Base-by-base conservation (phyloP, 2,329 filamentous ascomycete species). In the Massarina eburnea region DNA sequence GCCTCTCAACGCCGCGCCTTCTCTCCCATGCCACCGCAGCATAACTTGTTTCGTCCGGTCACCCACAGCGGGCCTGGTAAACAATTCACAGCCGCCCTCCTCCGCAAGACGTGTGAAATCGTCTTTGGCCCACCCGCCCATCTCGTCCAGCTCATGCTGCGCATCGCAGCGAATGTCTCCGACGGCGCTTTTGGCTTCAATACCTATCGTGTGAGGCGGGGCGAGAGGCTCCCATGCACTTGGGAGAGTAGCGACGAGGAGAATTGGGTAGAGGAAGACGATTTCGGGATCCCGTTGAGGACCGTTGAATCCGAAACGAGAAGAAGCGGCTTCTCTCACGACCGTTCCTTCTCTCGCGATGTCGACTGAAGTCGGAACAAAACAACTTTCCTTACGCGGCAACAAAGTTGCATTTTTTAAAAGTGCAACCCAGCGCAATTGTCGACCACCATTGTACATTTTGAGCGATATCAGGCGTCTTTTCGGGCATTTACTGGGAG, bases 101-200 rank as follows among this genome's bases (percentile, higher is more conserved):
- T 95, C 20, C 81, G 85, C 45, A 91, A 89, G 70, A 91, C 90
- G 0, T 84, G 82, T 52, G 84, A 88, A 41, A 79, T 94, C 22
- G 78, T 95, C 3, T 73, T 96, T 12, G 84, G 88, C 0, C 90
- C 90, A n/a, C 90, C 91, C 0, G 81, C 85, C 26, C 83, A 91
- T 58, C 79, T 95, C 2, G 80, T 95, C 27, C 78, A 82, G 20
- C 75, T 95, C 32, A 91, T 96, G 78, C 79, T 96, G 4, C 83
- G 84, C 45, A 89, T 96, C 45, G 89, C 91, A 1, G 85, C 88
- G 0, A 84, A 82, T 51, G 89, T 96, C 51, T 80, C 84, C 1
- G 71, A 71, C 36, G 76, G 76, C 3, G 68, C 49, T 15, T 65
- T 67, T 37, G 58, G 62, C 26, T 66, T 66, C 45, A 59, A 59